Conservation (phyloP, 2,329 filamentous ascomycete genomes). For the Exophiala sp. region DNA sequence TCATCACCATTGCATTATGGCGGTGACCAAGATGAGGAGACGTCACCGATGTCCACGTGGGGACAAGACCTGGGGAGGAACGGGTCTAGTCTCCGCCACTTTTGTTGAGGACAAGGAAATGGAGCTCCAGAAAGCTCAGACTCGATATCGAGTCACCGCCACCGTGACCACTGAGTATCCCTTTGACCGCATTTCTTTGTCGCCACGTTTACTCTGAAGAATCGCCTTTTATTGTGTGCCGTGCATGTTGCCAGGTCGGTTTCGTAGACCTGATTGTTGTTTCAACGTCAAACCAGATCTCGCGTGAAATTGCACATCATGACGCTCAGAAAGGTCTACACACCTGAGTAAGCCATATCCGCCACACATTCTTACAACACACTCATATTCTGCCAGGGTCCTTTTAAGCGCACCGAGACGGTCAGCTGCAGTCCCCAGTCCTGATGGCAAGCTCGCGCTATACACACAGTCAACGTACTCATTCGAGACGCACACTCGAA, state of each 20-base stretch:
- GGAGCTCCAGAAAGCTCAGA: not conserved
- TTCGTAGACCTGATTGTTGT: not conserved
- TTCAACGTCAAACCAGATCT: no score
- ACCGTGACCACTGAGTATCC: not conserved
- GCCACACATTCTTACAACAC: not conserved
- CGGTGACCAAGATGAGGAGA: no score
- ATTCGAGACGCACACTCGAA: constrained; percentile 48
- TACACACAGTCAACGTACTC: constrained; percentile 50
- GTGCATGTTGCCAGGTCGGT: not conserved
- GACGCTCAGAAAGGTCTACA: constrained; percentile 18
- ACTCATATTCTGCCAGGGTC: constrained; percentile 33
- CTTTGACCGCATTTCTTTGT: not conserved
- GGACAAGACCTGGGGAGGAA: not conserved
- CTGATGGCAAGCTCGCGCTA: constrained; percentile 45
- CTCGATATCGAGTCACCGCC: not conserved
- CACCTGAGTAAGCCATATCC: constrained; percentile 18
- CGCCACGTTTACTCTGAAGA: not conserved
- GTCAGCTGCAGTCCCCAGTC: constrained; percentile 44
- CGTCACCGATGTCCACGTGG: no score
- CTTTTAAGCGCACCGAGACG: constrained; percentile 47
- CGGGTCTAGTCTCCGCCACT: not conserved
- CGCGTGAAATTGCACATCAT: not conserved
- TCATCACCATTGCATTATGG: no score
- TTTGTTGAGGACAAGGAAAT: constrained; percentile 1
- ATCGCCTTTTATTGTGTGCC: no score